Evolutionary conservation across 805 yeast genomes (phyloP).

Genomic region (Candida maesae): DNA sequence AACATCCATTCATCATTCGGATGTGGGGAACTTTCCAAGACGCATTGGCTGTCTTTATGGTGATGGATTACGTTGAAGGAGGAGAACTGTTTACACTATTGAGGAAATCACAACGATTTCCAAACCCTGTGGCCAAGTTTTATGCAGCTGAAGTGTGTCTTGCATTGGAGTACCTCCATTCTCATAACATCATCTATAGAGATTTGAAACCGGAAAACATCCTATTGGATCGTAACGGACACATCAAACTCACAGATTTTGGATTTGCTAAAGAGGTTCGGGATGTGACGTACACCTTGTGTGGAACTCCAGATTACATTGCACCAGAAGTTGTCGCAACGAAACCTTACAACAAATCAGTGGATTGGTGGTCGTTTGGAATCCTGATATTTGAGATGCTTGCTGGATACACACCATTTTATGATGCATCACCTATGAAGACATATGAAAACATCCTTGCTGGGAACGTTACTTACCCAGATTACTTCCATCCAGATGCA

Average conservation of each 20-base stretch:
- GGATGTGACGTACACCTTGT: conserved; percentile 87
- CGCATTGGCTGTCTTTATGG: conserved; percentile 78
- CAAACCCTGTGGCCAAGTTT: conserved; percentile 94
- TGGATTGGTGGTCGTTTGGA: conserved; percentile 98
- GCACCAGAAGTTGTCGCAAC: conserved; percentile 96
- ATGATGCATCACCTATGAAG: conserved; percentile 88
- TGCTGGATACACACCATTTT: conserved; percentile 93
- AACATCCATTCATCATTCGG: conserved; percentile 86
- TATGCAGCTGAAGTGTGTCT: conserved; percentile 88
- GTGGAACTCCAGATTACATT: conserved; percentile 95
- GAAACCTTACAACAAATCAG: conserved; percentile 91
- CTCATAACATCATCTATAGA: conserved; percentile 81
- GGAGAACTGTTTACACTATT: conserved; percentile 86
- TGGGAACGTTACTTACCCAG: conserved; percentile 76
- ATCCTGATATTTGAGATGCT: conserved; percentile 90
- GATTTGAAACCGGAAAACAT: conserved; percentile 94
- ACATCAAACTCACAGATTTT: conserved; percentile 87
- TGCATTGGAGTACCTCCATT: conserved; percentile 85
- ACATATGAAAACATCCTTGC: conserved; percentile 88
- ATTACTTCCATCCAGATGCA: conserved; percentile 72
- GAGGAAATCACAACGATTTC: conserved; percentile 86
- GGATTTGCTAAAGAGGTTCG: conserved; percentile 94
- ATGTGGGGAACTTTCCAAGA: conserved; percentile 99
- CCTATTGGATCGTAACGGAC: conserved; percentile 82
- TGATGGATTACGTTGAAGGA: conserved; percentile 96